Evolutionary conservation across 202 grass and related monocot species (phyloP), one percentile per base, ranked within the genome.

Genomic region (Digitaria exilis): DNA sequence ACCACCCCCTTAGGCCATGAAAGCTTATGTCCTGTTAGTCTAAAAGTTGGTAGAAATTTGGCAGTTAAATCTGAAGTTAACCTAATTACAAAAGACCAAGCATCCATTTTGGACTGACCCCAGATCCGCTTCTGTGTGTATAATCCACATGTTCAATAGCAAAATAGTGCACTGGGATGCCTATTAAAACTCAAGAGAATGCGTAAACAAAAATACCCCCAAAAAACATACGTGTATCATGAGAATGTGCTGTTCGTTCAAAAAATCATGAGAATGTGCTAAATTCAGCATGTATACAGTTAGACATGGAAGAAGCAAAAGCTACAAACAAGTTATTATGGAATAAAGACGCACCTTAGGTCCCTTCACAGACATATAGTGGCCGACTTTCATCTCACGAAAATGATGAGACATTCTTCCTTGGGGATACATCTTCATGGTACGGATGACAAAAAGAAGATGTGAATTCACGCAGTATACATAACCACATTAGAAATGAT

Each of bases 351-450:
- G 85, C 64, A 93, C 90, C 89, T 98, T 98, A 41, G 95, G 92
- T 39, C 92, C 95, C 83, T 93, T 95, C 24, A 93, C 90, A 78
- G 92, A 93, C 44, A 98, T 15, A 60, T 90, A 95, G 69, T 91
- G 92, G 56, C 92, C 92, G 50, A 91, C 89, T 80, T 91, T 87
- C 90, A 98, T 91, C 83, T 91, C 90, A 30, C 92, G 95, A 17
- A 98, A 95, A 93, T 98, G 95, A 88, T 98, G 95, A 50, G 92
- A 98, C 95, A 95, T 98, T 87, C 95, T 98, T 86, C 95, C 95
- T 95, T 98, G 90, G 73, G 92, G 92, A 75, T 98, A 95, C 95
- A 98, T 98, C 95, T 98, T 60, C 44, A 85, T 46, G 61, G 61
- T 77, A 34, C 49, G 34, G 54, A 49, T 52, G 1, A 25, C 39